Conservation (phyloP, 140 eudicot genomes). For the Anethum foeniculum region DNA sequence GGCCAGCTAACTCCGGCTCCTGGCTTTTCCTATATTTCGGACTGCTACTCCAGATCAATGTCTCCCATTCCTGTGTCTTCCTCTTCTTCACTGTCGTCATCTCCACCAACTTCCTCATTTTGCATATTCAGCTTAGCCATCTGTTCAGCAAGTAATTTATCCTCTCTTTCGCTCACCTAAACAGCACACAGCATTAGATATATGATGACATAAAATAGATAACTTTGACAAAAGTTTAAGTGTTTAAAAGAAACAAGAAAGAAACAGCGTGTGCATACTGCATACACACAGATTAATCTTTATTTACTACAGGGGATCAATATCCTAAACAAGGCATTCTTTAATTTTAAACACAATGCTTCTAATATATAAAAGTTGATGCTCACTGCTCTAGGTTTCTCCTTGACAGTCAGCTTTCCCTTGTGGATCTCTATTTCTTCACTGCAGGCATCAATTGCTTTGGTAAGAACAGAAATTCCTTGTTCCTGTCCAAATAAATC, state of each 20-base stretch:
- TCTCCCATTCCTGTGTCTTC: constrained; percentile 99
- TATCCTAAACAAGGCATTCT: not conserved
- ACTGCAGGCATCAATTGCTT: constrained; percentile 62
- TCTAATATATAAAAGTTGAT: not conserved
- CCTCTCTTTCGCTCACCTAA: constrained; percentile 94
- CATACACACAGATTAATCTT: not conserved
- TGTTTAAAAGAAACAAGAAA: not conserved
- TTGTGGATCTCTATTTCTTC: constrained; percentile 54
- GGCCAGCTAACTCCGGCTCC: not conserved
- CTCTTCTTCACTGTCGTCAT: constrained; percentile 81
- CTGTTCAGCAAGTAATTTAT: constrained; percentile 58
- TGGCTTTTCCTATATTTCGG: constrained; percentile 26
- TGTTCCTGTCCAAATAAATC: constrained; percentile 38
- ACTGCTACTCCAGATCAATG: constrained; percentile 43
- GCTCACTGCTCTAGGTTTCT: constrained; percentile 67
- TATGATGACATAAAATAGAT: not conserved
- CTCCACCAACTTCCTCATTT: constrained; percentile 74
- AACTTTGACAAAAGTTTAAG: not conserved
- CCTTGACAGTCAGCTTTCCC: constrained; percentile 56
- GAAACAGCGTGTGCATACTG: too few species aligned
- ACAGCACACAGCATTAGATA: not conserved
- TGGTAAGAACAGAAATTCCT: constrained; percentile 54
- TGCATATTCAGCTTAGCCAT: constrained; percentile 66
- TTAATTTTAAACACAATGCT: not conserved
- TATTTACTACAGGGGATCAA: not conserved